Conservation (phyloP, 768 basidiomycete genomes). For the Lactarius vividus region DNA sequence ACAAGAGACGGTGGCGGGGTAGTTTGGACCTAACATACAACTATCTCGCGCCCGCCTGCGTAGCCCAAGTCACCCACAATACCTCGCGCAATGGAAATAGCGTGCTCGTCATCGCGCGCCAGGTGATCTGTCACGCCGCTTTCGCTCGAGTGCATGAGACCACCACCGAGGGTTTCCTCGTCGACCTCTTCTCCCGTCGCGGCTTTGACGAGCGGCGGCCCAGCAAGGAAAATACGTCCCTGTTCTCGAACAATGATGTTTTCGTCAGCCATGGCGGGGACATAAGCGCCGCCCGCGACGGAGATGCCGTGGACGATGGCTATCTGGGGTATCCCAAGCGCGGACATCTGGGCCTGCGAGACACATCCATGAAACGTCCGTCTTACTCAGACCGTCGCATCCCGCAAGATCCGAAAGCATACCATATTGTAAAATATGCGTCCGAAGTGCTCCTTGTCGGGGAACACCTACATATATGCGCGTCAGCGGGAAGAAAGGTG, state of each 20-base stretch:
- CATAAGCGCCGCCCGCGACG: conserved; percentile 92
- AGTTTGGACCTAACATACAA: conserved; percentile 41
- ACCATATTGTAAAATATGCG: conserved; percentile 98
- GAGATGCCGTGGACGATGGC: conserved; percentile 93
- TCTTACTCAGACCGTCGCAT: conserved; percentile 3
- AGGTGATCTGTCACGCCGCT: conserved; percentile 91
- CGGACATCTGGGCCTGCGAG: conserved; percentile 84
- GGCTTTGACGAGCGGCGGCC: conserved; percentile 91
- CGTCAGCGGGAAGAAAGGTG: background rate
- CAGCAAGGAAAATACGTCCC: conserved; percentile 91
- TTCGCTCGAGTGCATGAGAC: conserved; percentile 87
- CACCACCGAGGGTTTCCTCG: conserved; percentile 89
- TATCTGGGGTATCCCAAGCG: conserved; percentile 86
- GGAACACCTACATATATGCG: conserved; percentile 58
- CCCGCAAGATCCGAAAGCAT: conserved; percentile 20
- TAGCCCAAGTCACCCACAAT: conserved; percentile 76
- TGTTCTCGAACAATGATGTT: conserved; percentile 89
- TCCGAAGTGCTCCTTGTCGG: conserved; percentile 93
- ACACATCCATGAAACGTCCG: background rate
- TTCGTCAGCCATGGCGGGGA: conserved; percentile 96
- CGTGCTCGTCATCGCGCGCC: conserved; percentile 82
- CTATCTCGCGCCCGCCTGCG: conserved; percentile 49
- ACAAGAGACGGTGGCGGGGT: background rate
- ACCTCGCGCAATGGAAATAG: conserved; percentile 72
- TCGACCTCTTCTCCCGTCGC: conserved; percentile 93